Base-by-base conservation (phyloP, 225 moss, liverwort and hornwort species). In the Anthoceros angustus region DNA sequence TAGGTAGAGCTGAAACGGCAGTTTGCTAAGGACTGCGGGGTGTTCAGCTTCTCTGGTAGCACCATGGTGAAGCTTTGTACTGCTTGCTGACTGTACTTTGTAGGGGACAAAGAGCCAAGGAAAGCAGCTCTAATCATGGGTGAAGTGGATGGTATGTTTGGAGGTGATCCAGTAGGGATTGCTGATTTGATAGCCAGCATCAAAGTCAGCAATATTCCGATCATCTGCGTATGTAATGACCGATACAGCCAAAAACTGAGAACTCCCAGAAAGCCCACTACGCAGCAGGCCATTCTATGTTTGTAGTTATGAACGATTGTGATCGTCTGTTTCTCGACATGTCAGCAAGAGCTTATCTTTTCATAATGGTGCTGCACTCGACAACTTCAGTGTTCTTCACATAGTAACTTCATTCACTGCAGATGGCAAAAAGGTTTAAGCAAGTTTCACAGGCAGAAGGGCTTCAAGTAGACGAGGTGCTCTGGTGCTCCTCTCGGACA, bases 141-240 rank as follows among this genome's bases (percentile, higher is more conserved):
- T 67, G 98, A 98, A 84, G 98, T 92, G 63, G 98, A 98, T 68
- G 98, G 95, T 42, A 98, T 98, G 95, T 98, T 92, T 32, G 98
- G 98, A 74, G 98, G 92, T 70, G 98, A 98, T 80, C 86, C 92
- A 77, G 92, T 92, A 61, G 92, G 98, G 74, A 86, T 98, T 62
- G 83, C 98, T 60, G 98, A 92, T 69, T 81, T 98, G 66, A 98
- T 98, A 65, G 74, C 79, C 55, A 98, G 89, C 72, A 98, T 98
- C 39, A 98, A 98, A 71, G 82, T 77, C 40, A 92, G 92, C 68
- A 79, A 81, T 65, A 73, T 89, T 64, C 98, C 98, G 21, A 98
- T 98, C 65, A 98, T 98, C 72, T 92, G 98, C 77, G 89, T 98
- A 50, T 98, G 98, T 79, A 98, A 98, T 76, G 98, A 98, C 72